Percentiles rank a stretch among this genome's conserved stretches.
Evolutionary conservation across 2,329 filamentous ascomycete genomes (phyloP).

Genomic region (Malbranchea zuffiana): DNA sequence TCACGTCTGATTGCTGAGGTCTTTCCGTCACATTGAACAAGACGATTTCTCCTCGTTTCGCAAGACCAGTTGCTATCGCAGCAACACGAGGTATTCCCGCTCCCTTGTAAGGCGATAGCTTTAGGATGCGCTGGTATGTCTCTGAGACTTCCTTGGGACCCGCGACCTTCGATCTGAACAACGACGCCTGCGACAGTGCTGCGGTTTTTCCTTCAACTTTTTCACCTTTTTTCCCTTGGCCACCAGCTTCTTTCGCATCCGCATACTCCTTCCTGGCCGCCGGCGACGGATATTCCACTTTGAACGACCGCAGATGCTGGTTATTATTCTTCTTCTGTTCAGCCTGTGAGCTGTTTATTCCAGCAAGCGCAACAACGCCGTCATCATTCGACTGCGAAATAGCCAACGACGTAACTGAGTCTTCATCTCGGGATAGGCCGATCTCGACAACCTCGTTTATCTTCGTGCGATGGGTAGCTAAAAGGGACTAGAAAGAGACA

Average conservation of each 20-base stretch:
- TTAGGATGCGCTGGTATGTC: slow-evolving; percentile 49
- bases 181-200: slow-evolving; percentile 39
- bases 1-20: slow-evolving; percentile 42
- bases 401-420: slow-evolving; percentile 75
- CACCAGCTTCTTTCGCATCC: slow-evolving; percentile 14
- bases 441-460: slow-evolving; percentile 59
- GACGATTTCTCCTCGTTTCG: slow-evolving; percentile 64
- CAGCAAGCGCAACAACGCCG: slow-evolving; percentile 53
- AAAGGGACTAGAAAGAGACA: slow-evolving; percentile 45
- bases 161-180: slow-evolving; percentile 37
- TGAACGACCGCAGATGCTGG: slow-evolving; percentile 69
- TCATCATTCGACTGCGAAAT: slow-evolving; percentile 50
- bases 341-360: slow-evolving; percentile 68
- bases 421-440: slow-evolving; percentile 71
- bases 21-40: slow-evolving; percentile 58
- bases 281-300: slow-evolving; percentile 45
- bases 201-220: slow-evolving; percentile 20
- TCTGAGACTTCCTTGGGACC: slow-evolving; percentile 39
- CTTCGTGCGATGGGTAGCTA: slow-evolving; percentile 57
- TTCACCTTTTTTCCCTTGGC: no score
- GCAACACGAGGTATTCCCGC: slow-evolving; percentile 54
- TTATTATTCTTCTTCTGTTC: slow-evolving; percentile 68
- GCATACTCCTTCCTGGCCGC: slow-evolving; percentile 15
- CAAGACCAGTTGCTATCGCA: slow-evolving; percentile 66
- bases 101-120: slow-evolving; percentile 45